Percentiles rank a stretch among this genome's conserved stretches.
These are phyloP conservation scores for Decorospora gaudefroyi DNA, from an alignment of 2,329 filamentous ascomycete genomes.

Conservation along the genomic window DNA sequence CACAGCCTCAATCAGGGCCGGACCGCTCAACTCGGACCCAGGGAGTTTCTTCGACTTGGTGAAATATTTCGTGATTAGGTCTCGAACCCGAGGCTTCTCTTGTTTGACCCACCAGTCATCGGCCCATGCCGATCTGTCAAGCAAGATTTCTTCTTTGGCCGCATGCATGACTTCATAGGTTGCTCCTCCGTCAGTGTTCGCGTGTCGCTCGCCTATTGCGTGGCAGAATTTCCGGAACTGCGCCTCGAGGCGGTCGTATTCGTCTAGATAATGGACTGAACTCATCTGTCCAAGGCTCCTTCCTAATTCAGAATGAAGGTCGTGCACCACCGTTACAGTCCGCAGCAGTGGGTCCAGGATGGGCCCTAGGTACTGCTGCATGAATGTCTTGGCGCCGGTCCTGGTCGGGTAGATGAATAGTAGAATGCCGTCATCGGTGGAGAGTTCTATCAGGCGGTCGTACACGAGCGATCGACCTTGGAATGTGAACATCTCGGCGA, in stretches of 20 bases:
- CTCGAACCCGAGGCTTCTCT: constrained; percentile 63
- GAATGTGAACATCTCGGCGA: constrained; percentile 61
- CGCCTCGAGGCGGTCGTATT: constrained; percentile 57
- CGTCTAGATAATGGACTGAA: constrained; percentile 59
- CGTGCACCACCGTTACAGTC: constrained; percentile 62
- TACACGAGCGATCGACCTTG: constrained; percentile 60
- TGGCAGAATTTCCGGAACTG: constrained; percentile 39
- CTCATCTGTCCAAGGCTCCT: constrained; percentile 59
- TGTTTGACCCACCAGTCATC: constrained; percentile 67
- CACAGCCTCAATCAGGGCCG: constrained; percentile 63
- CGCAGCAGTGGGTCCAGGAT: constrained; percentile 65
- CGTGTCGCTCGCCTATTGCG: constrained; percentile 33
- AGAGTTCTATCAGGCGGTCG: constrained; percentile 65
- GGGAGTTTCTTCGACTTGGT: constrained; percentile 51
- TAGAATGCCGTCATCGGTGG: constrained; percentile 60
- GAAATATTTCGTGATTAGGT: constrained; percentile 53
- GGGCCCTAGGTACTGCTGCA: constrained; percentile 62
- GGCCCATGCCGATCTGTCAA: constrained; percentile 61
- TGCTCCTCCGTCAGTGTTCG: constrained; percentile 36
- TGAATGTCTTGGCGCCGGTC: constrained; percentile 62
- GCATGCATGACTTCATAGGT: constrained; percentile 56
- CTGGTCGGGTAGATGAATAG: constrained; percentile 67
- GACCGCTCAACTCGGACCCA: constrained; percentile 55
- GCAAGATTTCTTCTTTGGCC: constrained; percentile 55
- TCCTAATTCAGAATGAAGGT: constrained; percentile 61